Evolutionary conservation across 768 basidiomycete genomes (phyloP).

Genomic region (Termitomyces titanicus): DNA sequence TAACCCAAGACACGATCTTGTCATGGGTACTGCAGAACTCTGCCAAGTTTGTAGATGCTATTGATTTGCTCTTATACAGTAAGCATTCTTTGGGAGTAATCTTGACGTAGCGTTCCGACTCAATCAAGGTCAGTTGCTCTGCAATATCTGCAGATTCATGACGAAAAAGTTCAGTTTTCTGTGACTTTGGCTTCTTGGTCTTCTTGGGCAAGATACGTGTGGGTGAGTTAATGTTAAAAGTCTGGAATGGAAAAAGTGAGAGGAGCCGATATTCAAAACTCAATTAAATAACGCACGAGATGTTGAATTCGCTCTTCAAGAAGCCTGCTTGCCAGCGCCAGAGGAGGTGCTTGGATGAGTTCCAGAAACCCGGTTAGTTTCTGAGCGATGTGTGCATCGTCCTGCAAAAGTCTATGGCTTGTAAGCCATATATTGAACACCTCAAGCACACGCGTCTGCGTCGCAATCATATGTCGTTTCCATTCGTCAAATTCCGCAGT

Average conservation of each 20-base stretch:
- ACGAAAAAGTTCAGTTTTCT: constrained; percentile 59
- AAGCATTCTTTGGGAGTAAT: constrained; percentile 77
- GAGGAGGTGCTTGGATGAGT: constrained; percentile 35
- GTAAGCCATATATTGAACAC: constrained; percentile 61
- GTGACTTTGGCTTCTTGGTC: constrained; percentile 44
- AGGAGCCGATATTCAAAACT: not conserved
- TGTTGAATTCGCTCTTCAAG: constrained; percentile 52
- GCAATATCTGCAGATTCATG: constrained; percentile 70
- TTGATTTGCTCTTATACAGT: constrained; percentile 46
- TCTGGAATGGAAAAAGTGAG: constrained; percentile 27
- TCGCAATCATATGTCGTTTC: constrained; percentile 60
- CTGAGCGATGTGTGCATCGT: constrained; percentile 59
- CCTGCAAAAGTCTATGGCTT: constrained; percentile 56
- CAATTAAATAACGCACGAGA: constrained; percentile 36
- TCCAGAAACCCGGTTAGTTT: constrained; percentile 54
- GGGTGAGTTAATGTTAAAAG: constrained; percentile 32
- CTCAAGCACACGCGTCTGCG: constrained; percentile 57
- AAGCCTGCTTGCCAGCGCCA: constrained; percentile 41
- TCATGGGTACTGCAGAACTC: constrained; percentile 61
- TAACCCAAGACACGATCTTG: constrained; percentile 64
- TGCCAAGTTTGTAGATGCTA: constrained; percentile 37
- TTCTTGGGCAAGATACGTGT: constrained; percentile 24
- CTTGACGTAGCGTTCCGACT: constrained; percentile 64
- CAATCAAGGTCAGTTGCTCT: constrained; percentile 76
- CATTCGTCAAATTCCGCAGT: constrained; percentile 58